Conservation (phyloP, 2,329 filamentous ascomycete species). For the Atkinsonella hypoxylon region DNA sequence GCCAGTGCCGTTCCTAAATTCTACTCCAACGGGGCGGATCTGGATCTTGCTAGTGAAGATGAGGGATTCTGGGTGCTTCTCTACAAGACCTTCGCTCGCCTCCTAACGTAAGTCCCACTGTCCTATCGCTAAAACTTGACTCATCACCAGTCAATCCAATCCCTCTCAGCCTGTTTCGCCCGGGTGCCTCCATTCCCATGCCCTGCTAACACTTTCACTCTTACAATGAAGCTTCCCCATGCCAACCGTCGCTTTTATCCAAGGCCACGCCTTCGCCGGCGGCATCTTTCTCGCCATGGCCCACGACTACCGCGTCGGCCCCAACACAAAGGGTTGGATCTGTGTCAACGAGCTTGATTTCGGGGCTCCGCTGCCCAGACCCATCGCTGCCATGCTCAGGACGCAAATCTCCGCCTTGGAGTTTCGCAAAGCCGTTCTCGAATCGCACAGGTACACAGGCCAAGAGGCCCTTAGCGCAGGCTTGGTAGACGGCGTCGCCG, state of each 20-base stretch:
- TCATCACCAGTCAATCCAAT: no score
- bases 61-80: slow-evolving; percentile 51
- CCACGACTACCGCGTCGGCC: slow-evolving; percentile 74
- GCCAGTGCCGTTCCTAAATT: slow-evolving; percentile 66
- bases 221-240: slow-evolving; percentile 47
- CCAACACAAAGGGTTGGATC: slow-evolving; percentile 53
- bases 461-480: slow-evolving; percentile 51
- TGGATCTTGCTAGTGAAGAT: slow-evolving; percentile 47
- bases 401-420: slow-evolving; percentile 47
- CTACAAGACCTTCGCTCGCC: slow-evolving; percentile 51
- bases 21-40: slow-evolving; percentile 70
- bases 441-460: slow-evolving; percentile 57
- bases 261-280: slow-evolving; percentile 71
- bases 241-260: slow-evolving; percentile 66
- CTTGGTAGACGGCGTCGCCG: slow-evolving; percentile 54
- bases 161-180: no score
- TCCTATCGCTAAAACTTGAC: background rate
- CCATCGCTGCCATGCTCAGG: slow-evolving; percentile 64
- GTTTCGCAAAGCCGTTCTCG: slow-evolving; percentile 56
- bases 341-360: slow-evolving; percentile 76
- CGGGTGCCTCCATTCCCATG: no score
- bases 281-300: slow-evolving; percentile 64
- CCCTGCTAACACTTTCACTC: background rate
- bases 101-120: slow-evolving; percentile 25
- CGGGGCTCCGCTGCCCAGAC: slow-evolving; percentile 58